Evolutionary conservation across 139 green algal genomes (phyloP), one percentile per base, ranked within the genome.

Genomic region (Micractinium sp.): DNA sequence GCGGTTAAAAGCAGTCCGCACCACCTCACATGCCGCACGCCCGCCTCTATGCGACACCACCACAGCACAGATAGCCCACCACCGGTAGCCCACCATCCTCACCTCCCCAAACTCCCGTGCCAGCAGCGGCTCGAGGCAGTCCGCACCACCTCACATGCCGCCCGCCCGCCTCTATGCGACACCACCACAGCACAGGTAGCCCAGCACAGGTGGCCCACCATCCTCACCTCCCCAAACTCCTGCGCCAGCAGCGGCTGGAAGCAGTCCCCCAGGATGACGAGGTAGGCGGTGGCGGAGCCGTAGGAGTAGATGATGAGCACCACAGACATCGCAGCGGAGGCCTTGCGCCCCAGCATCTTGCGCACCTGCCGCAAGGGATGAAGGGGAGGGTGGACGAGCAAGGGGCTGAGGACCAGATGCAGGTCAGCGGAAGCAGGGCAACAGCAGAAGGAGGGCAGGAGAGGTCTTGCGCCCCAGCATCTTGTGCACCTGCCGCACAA

Each of bases 221-320:
- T 25, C 3, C 80, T 35, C 82, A 87, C 82, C 66, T 87, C 63
- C 13, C 82, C 82, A 66, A 80, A 87, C 12, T 39, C 36, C 66
- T 63, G 22, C 29, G 20, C 82, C 63, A 87, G 85, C 75, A 97
- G 76, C 0, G 92, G 88, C 31, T 84, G 92, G 87, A 97, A 94
- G 41, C 92, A 94, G 83, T 97, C 95, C 0, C 88, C 95, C 53
- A 97, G 83, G 71, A 97, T 97, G 77, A 97, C 92, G 78, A 96
- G 76, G 81, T 97, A 97, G 0, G 95, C 95, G 2, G 74, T 80
- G 33, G 74, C 74, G 25, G 94, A 94, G 0, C 95, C 95, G 73
- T 93, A 95, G 23, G 95, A 89, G 90, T 96, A 96, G 60, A 95
- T 39, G 36, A 96, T 81, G 79, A 95, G 89, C 31, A 95, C 85